Evolutionary conservation across 306 rosid species (phyloP).

Genomic region (Styphnolobium japonicum): DNA sequence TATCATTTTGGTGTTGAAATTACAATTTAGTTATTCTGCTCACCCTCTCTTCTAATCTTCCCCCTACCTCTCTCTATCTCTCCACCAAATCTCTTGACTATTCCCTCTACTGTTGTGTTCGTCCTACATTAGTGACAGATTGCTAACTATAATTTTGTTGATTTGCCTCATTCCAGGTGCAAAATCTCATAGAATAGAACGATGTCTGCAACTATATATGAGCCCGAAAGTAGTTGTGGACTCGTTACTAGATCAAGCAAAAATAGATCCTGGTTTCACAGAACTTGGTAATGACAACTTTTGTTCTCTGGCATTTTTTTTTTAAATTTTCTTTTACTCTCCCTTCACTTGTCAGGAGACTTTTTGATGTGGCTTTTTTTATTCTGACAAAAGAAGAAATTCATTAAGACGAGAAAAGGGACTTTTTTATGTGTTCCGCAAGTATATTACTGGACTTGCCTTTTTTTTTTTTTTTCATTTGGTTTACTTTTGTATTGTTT

Average conservation of each 20-base stretch:
- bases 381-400: background rate
- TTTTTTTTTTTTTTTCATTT: background rate
- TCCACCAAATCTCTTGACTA: background rate
- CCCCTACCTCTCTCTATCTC: background rate
- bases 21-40: too few relatives aligned
- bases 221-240: slow-evolving; percentile 72
- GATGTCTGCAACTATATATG: slow-evolving; percentile 80
- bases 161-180: slow-evolving; percentile 56
- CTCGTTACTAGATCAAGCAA: slow-evolving; percentile 54
- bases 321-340: background rate
- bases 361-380: background rate
- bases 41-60: too few relatives aligned
- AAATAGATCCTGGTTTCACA: slow-evolving; percentile 85
- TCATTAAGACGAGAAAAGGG: background rate
- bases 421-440: background rate
- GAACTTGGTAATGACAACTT: slow-evolving; percentile 65
- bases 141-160: background rate
- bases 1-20: too few relatives aligned
- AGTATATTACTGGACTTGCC: too few relatives aligned
- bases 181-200: slow-evolving; percentile 74
- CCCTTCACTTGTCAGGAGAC: background rate
- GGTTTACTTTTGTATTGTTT: background rate
- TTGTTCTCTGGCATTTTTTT: background rate
- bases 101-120: background rate
- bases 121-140: background rate